phyloP scores from a whole-genome alignment of 768 basidiomycete species.

The Russula lepida region DNA sequence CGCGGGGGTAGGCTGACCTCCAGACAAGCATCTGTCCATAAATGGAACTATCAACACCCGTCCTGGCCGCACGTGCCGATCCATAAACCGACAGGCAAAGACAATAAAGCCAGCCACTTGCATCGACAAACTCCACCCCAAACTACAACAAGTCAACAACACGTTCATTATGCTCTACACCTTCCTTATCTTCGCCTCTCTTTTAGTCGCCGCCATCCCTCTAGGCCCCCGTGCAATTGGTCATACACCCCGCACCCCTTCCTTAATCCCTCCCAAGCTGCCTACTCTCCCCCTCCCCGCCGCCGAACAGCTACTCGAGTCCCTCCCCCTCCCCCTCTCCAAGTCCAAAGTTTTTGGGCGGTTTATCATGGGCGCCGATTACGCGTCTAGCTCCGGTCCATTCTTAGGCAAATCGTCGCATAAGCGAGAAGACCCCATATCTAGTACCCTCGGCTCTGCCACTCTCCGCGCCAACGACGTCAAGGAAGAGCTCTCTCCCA shows the following conservation, averaged over 20 bases:
- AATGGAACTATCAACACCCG: background rate
- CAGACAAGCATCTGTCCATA: constrained; percentile 1
- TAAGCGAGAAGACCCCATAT: background rate
- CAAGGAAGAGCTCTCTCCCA: background rate
- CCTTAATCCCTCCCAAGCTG: no score
- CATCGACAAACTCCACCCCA: background rate
- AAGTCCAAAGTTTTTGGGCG: background rate
- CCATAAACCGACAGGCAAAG: background rate
- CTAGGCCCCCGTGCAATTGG: background rate
- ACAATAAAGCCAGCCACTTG: background rate
- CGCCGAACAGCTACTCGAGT: background rate
- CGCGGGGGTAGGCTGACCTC: background rate
- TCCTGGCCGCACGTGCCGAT: background rate
- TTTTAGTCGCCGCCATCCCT: background rate
- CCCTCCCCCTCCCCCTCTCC: background rate
- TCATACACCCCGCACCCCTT: background rate
- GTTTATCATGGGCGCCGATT: constrained; percentile 12
- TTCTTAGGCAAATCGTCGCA: background rate
- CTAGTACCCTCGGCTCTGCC: background rate
- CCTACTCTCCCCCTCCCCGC: background rate
- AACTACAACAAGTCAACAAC: constrained; percentile 1
- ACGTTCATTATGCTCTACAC: background rate
- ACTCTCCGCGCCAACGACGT: background rate
- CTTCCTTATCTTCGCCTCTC: background rate
- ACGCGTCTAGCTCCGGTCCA: background rate